phyloP scores from a whole-genome alignment of 1,284 basidiomycete species.

The Phenoliferia sp. region DNA sequence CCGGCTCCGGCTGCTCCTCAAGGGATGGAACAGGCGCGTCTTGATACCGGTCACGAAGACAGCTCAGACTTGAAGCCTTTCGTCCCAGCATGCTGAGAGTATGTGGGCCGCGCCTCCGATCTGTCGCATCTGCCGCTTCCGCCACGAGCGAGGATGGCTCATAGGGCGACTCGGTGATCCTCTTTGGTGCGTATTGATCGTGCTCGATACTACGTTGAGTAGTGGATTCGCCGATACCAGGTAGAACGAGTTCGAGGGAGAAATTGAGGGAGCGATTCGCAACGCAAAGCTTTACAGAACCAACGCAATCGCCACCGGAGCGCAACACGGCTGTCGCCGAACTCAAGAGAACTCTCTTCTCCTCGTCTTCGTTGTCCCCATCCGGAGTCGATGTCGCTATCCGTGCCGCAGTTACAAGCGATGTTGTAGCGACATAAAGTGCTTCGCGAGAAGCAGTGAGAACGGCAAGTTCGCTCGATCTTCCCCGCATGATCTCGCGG shows the following conservation, averaged over 20 bases:
- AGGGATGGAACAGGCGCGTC: slow-evolving; percentile 11
- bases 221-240: background rate
- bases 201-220: background rate
- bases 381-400: slow-evolving; percentile 52
- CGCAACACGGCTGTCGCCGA: slow-evolving; percentile 82
- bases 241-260: slow-evolving; percentile 13
- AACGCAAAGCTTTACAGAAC: slow-evolving; percentile 64
- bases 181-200: background rate
- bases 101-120: slow-evolving; percentile 34
- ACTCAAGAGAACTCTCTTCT: slow-evolving; percentile 63
- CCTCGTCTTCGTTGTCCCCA: slow-evolving; percentile 63
- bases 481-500: background rate
- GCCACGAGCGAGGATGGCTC: background rate
- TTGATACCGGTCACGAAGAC: slow-evolving; percentile 38
- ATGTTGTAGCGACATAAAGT: slow-evolving; percentile 76
- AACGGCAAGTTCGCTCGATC: slow-evolving; percentile 2
- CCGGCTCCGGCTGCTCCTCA: slow-evolving; percentile 10
- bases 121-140: background rate
- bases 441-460: slow-evolving; percentile 58
- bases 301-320: slow-evolving; percentile 80
- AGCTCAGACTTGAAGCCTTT: slow-evolving; percentile 47
- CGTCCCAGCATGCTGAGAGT: slow-evolving; percentile 48
- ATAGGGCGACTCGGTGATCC: background rate
- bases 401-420: slow-evolving; percentile 80
- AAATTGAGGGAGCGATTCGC: background rate